Conservation (phyloP, 1,284 basidiomycete genomes). For the Fereydounia khargensis region DNA sequence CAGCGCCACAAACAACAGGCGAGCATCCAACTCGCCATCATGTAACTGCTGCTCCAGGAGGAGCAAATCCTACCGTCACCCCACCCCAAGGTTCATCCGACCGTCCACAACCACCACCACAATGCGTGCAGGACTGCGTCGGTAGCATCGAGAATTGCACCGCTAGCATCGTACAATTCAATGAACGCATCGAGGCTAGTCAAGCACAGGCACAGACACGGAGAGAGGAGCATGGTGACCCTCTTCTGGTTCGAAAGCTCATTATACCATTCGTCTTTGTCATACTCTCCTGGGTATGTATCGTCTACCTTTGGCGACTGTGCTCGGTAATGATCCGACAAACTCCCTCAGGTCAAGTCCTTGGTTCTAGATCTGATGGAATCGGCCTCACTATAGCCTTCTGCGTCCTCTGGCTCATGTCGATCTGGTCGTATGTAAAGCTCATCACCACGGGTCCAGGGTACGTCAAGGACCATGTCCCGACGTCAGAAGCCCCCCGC, state of each 20-base stretch:
- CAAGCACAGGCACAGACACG: slow-evolving; percentile 9
- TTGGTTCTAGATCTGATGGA: slow-evolving; percentile 26
- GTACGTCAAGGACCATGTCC: slow-evolving; percentile 39
- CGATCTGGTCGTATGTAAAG: slow-evolving; percentile 44
- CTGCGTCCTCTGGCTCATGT: slow-evolving; percentile 40
- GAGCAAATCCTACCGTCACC: slow-evolving; percentile 3
- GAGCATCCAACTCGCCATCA: too few species aligned
- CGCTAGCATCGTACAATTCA: slow-evolving; percentile 20
- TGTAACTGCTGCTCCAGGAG: too few species aligned
- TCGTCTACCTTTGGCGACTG: slow-evolving; percentile 42
- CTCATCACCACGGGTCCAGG: slow-evolving; percentile 45
- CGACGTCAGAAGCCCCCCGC: slow-evolving; percentile 11
- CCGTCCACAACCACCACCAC: slow-evolving; percentile 14
- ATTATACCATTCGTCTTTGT: slow-evolving; percentile 38
- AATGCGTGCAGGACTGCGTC: slow-evolving; percentile 31
- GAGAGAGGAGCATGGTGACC: slow-evolving; percentile 23
- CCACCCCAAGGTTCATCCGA: slow-evolving; percentile 5
- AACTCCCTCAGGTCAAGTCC: slow-evolving; percentile 5
- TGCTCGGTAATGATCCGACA: slow-evolving; percentile 34
- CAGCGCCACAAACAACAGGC: too few species aligned
- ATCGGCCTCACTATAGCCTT: slow-evolving; percentile 44
- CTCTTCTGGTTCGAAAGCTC: slow-evolving; percentile 17
- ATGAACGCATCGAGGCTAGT: slow-evolving; percentile 24
- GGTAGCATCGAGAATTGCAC: slow-evolving; percentile 27
- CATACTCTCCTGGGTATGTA: slow-evolving; percentile 45